Conservation (phyloP, 345 rosid genomes). For the Corymbia maculata region DNA sequence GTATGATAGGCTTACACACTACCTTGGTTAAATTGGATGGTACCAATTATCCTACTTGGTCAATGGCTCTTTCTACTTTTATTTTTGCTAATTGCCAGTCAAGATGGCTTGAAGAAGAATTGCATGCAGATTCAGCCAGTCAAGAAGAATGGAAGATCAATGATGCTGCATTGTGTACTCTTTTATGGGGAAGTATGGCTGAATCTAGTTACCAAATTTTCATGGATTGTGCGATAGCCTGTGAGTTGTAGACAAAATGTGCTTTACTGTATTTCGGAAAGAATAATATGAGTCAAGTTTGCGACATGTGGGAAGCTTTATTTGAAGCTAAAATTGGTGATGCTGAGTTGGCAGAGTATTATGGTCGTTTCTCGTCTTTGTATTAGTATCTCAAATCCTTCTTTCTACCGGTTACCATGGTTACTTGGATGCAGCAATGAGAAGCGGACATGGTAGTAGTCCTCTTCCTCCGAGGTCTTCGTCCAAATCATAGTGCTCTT, state of each 20-base stretch:
- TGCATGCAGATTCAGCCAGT: no score
- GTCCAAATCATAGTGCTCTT: no score
- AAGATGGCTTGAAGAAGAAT: no score
- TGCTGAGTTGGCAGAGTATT: background rate
- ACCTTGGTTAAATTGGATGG: no score
- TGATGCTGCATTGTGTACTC: rapidly evolving
- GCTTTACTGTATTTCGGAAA: rapidly evolving
- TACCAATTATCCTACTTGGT: no score
- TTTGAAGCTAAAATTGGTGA: background rate
- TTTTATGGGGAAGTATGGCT: background rate
- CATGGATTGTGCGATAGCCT: background rate
- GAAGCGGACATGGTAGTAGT: background rate
- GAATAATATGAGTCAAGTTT: background rate
- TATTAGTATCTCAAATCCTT: rapidly evolving
- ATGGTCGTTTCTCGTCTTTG: background rate
- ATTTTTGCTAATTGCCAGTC: rapidly evolving
- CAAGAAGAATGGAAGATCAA: no score
- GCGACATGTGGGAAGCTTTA: background rate
- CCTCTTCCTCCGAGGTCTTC: no score
- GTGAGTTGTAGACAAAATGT: background rate
- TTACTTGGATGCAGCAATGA: background rate
- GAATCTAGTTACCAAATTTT: background rate
- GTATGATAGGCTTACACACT: no score
- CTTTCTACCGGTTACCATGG: rapidly evolving
- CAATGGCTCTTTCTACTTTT: no score